Conservation (phyloP, 805 yeast genomes). For the Tetrapisispora pingtungensis region DNA sequence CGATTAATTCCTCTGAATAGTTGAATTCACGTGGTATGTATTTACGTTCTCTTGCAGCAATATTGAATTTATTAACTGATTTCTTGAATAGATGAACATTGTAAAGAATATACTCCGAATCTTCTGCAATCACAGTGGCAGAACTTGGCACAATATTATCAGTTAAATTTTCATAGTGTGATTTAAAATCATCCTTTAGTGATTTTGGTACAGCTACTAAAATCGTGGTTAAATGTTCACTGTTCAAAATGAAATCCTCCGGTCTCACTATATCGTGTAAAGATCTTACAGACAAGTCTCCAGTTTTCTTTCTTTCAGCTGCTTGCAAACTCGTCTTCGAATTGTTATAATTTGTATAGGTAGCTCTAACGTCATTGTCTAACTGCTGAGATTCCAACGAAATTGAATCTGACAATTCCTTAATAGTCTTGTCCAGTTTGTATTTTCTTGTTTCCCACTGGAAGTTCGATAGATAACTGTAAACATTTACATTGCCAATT, state of each 20-base stretch:
- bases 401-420: constrained; percentile 59
- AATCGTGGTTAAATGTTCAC: constrained; percentile 81
- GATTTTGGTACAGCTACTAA: constrained; percentile 78
- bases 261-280: constrained; percentile 81
- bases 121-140: constrained; percentile 60
- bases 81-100: constrained; percentile 81
- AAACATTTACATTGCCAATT: constrained; percentile 38
- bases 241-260: constrained; percentile 70
- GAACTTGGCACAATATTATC: constrained; percentile 87
- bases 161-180: constrained; percentile 64
- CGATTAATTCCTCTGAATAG: constrained; percentile 68
- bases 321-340: constrained; percentile 79
- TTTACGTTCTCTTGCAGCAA: constrained; percentile 69
- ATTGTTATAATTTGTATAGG: constrained; percentile 63
- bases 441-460: constrained; percentile 84
- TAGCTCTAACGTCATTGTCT: constrained; percentile 74
- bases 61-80: constrained; percentile 56
- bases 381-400: constrained; percentile 70
- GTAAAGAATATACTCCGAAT: constrained; percentile 63
- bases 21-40: constrained; percentile 90
- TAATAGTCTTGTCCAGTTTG: constrained; percentile 73
- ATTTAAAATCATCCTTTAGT: constrained; percentile 49
- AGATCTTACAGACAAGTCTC: constrained; percentile 85
- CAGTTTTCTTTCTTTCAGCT: constrained; percentile 86
- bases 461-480: constrained; percentile 62